Conservation (phyloP, 257 asterid genomes). For the Henckelia pumila region DNA sequence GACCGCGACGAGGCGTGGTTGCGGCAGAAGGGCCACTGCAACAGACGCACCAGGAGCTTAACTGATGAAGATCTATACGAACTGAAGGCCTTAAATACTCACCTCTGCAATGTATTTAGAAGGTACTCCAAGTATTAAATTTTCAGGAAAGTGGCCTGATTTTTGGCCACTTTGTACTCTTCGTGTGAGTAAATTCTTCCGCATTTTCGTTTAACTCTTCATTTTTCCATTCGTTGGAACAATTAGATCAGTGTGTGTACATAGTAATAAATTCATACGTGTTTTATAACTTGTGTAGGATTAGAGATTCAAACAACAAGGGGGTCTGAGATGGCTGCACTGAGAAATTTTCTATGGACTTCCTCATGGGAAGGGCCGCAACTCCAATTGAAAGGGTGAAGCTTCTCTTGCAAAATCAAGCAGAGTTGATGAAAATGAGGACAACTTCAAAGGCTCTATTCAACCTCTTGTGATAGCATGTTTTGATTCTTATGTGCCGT, state of each 20-base stretch:
- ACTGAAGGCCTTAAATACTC: constrained; percentile 65
- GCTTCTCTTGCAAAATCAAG: constrained; percentile 95
- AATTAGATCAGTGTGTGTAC: neutral
- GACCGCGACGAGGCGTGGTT: constrained; percentile 76
- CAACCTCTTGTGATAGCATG: neutral
- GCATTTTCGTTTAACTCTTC: neutral
- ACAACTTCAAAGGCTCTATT: constrained; percentile 72
- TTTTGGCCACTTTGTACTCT: neutral
- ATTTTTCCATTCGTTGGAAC: neutral
- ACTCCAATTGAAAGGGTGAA: constrained; percentile 98
- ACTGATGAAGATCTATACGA: constrained; percentile 87
- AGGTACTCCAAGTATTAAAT: no score
- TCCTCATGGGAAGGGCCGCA: constrained; percentile 79
- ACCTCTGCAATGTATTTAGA: no score
- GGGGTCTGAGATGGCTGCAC: constrained; percentile 51
- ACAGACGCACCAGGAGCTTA: constrained; percentile 52
- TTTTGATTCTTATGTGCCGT: neutral
- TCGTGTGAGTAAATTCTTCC: neutral
- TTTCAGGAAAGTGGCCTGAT: no score
- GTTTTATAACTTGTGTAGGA: constrained; percentile 33
- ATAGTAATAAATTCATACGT: constrained; percentile 14
- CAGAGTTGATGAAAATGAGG: constrained; percentile 84
- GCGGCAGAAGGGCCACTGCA: constrained; percentile 46
- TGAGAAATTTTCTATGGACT: constrained; percentile 71
- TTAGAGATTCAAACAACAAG: constrained; percentile 37